Conservation (phyloP, 768 basidiomycete species). For the Cyclocybe cylindracea region DNA sequence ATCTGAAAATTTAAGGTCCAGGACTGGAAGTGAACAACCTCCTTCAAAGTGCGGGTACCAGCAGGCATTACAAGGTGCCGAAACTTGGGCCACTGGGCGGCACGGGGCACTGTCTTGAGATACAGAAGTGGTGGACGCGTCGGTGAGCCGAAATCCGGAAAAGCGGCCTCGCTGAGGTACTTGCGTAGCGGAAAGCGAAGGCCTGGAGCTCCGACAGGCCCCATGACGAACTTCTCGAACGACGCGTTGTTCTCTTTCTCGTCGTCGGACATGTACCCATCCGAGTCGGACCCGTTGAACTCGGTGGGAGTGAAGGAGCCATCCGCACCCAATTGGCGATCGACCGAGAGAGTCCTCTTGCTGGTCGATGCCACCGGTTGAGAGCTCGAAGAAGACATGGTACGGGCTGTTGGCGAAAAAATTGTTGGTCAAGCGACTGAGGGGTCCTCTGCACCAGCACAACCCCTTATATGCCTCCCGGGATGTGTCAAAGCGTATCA, state of each 20-base stretch:
- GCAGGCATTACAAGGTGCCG: not conserved
- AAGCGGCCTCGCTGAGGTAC: slow-evolving; percentile 1
- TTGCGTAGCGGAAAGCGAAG: slow-evolving; percentile 2
- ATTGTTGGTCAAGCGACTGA: no score
- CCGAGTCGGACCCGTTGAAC: not conserved
- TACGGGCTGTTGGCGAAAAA: no score
- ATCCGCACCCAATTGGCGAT: no score
- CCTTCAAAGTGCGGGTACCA: not conserved
- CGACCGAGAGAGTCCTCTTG: no score
- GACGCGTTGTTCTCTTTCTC: not conserved
- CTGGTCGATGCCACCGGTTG: no score
- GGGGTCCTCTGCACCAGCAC: no score
- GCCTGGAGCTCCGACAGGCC: not conserved
- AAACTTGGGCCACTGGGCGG: slow-evolving; percentile 4
- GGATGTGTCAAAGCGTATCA: no score
- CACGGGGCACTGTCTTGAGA: not conserved
- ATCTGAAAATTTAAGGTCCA: not conserved
- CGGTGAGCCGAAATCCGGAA: not conserved
- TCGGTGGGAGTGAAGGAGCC: no score
- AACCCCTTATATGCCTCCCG: no score
- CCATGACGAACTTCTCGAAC: not conserved
- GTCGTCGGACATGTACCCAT: not conserved
- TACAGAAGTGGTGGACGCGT: not conserved
- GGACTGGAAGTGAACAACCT: not conserved
- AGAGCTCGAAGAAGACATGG: no score